These are phyloP conservation scores for Aurinia saxatilis DNA, from an alignment of 345 rosid genomes.

Conservation along the genomic window DNA sequence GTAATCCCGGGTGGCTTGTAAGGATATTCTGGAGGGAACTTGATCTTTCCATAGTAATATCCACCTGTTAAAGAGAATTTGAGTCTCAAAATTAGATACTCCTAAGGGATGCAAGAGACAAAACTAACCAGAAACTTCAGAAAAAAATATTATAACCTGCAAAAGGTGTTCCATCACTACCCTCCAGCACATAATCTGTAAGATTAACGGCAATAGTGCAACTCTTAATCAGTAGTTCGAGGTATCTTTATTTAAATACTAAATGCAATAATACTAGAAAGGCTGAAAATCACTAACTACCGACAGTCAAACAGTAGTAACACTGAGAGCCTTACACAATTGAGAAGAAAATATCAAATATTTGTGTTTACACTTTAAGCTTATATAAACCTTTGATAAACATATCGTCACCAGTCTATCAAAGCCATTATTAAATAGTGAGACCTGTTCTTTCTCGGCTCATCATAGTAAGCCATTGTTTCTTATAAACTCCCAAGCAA, in stretches of 20 bases:
- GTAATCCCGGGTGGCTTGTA: conserved; percentile 98
- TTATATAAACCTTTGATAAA: no score
- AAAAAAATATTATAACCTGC: conserved; percentile 51
- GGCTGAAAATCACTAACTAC: not conserved
- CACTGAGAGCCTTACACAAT: no score
- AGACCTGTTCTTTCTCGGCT: not conserved
- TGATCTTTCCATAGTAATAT: conserved; percentile 86
- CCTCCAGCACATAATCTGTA: conserved; percentile 90
- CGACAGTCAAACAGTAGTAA: no score
- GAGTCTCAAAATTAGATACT: not conserved
- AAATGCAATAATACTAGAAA: not conserved
- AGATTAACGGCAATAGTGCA: not conserved
- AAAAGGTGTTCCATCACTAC: conserved; percentile 95
- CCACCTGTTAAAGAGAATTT: conserved; percentile 35
- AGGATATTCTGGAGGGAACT: conserved; percentile 96
- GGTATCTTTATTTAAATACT: not conserved
- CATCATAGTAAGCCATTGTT: not conserved
- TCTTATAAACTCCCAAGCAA: not conserved
- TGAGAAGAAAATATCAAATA: no score
- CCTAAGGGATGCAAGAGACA: not conserved
- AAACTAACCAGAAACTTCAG: conserved; percentile 9
- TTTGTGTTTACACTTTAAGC: no score
- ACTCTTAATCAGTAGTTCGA: not conserved
- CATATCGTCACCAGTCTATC: no score
- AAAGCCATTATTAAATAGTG: not conserved